Base-by-base conservation (phyloP, 179 eudicot genomes). In the Spergularia azorica region DNA sequence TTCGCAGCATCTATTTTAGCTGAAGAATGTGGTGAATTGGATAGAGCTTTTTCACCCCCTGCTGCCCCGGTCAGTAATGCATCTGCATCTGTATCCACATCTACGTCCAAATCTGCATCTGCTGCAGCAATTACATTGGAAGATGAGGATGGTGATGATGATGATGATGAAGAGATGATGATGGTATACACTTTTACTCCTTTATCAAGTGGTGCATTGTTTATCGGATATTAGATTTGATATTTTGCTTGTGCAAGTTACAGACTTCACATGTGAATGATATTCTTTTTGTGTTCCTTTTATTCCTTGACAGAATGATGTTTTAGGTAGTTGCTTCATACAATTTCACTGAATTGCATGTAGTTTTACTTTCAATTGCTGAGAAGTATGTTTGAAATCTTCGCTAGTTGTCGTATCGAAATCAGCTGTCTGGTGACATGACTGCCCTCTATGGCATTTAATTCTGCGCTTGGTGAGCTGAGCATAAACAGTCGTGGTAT, bases 1-100 rank as follows among this genome's bases (percentile, higher is more conserved):
- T 81, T 95, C 88, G 98, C 93, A 74, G 97, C 98, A 10, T 91
- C 97, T 48, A 84, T 95, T 81, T 86, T 86, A 56, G 97, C 91
- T 15, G 98, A 93, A 83, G 97, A 95, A 68, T 73, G 79, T 69
- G 88, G 75, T 55, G 76, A 70, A 63, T 73, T 85, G 63, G 56
- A 70, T 58, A n/a, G 67, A 81, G 80, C 84, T 79, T 85, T 85
- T 26, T 87, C 94, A 74, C 76, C 86, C 65, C 82, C 83, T 79
- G 83, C 85, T 70, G 77, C 79, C 46, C 78, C 76, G 46, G 57
- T 63, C 73, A 85, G 75, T 16, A 51, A 20, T 68, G 62, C 72
- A 67, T 73, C 78, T 21, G 20, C 81, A 21, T 81, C 70, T 52
- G 65, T 7, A 15, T 21, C 46, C 12, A 57, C 20, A 43, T 41